Conservation (phyloP, 2,329 filamentous ascomycete species). For the Colletotrichum ledebouriae region DNA sequence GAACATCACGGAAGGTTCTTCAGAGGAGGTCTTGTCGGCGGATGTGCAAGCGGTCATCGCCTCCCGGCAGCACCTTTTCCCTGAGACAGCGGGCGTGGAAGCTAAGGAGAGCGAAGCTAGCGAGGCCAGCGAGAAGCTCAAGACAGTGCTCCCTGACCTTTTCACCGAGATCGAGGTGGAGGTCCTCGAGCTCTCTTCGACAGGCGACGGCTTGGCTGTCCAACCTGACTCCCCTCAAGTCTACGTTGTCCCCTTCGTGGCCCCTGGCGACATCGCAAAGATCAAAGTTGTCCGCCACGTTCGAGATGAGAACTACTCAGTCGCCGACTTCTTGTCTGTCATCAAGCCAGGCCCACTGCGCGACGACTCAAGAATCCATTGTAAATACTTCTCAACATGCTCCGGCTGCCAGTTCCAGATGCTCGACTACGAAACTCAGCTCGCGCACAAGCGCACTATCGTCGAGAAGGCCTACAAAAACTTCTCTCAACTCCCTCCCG, state of each 20-base stretch:
- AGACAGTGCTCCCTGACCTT: conserved; percentile 67
- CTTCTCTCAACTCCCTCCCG: conserved; percentile 85
- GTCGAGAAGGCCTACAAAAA: conserved; percentile 93
- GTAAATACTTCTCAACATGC: conserved; percentile 89
- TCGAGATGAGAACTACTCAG: conserved; percentile 74
- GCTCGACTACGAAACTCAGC: conserved; percentile 89
- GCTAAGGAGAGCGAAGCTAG: conserved; percentile 46
- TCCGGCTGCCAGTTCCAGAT: conserved; percentile 98
- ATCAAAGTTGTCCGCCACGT: conserved; percentile 85
- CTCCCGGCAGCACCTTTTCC: conserved; percentile 53
- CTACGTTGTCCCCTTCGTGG: conserved; percentile 89
- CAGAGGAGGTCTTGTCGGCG: conserved; percentile 74
- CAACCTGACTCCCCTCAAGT: conserved; percentile 73
- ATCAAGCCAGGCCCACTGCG: conserved; percentile 79
- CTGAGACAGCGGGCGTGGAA: conserved; percentile 46
- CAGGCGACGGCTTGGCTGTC: conserved; percentile 88
- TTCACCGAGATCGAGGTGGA: conserved; percentile 85
- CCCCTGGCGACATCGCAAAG: conserved; percentile 85
- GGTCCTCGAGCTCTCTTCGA: conserved; percentile 88
- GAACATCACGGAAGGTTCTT: conserved; percentile 72
- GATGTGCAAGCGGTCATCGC: conserved; percentile 71
- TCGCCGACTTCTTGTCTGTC: conserved; percentile 87
- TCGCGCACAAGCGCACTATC: conserved; percentile 85
- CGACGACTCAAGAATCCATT: conserved; percentile 82
- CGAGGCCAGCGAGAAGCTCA: conserved; percentile 34